Base-by-base conservation (phyloP, 2,329 filamentous ascomycete species). In the Ophiostoma ulmi region DNA sequence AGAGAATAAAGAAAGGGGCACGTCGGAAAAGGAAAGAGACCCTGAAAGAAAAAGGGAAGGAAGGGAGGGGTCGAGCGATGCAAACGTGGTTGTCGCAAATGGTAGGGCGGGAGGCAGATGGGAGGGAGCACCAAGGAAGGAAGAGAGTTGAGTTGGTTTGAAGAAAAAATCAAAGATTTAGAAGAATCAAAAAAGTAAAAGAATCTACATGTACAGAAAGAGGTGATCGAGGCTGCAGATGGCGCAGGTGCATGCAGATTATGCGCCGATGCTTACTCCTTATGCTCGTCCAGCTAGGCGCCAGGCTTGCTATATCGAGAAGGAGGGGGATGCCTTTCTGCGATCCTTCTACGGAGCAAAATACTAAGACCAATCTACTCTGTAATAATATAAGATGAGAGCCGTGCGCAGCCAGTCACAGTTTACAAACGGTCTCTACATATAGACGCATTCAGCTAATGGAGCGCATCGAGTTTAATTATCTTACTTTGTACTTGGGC, bases 21-120 rank as follows among this genome's bases (percentile, higher is more conserved):
- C 14, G 58, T 55, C 58, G 58, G 58, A 63, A 63, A 14, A 36
- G 58, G 58, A 63, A 63, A 63, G 58, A 63, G 58, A 63, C 58
- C 58, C 26, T 63, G 58, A 63, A 48, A 35, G 26, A 26, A 26
- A 63, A 63, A 35, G 26, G 58, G 58, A 63, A 63, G 58, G 58
- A 58, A 58, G 52, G 52, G 52, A 58, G 52, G 52, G 52, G 52
- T 26, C n/a, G 52, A 63, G 58, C 58, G 26, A 63, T 35, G 26
- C 58, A 58, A 55, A n/a, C 52, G 44, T 48, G 44, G 39, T 7
- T 22, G 13, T 52, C 44, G 44, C 17, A 17, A n/a, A 52, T 17
- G 14, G 44, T 52, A 52, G 44, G 44, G 44, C 44, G 44, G 52
- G n/a, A 48, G 44, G 17, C 44, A 48, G 52, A n/a, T 4, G 26